These are phyloP conservation scores for Gastrodia elata DNA, from an alignment of 106 monocot species.

Conservation along the genomic window DNA sequence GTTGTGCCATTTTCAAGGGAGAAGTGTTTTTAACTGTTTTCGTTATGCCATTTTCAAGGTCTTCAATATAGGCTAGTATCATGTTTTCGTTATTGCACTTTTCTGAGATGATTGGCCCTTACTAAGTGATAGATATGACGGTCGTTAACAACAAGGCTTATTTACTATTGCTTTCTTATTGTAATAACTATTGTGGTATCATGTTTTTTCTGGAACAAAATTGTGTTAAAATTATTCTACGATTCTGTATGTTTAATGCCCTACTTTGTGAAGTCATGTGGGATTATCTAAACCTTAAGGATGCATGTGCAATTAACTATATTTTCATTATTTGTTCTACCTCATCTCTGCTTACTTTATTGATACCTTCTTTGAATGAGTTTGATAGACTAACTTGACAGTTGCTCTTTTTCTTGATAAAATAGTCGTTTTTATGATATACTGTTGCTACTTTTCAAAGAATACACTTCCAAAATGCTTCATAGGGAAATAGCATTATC, in stretches of 20 bases:
- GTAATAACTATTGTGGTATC: not conserved
- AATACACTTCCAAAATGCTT: not conserved
- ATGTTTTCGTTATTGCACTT: not conserved
- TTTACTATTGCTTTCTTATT: not conserved
- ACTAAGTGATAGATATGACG: not conserved
- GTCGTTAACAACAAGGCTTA: not conserved
- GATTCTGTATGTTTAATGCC: not conserved
- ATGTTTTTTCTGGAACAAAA: not conserved
- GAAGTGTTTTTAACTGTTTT: not conserved
- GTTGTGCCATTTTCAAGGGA: not conserved
- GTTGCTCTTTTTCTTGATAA: not conserved
- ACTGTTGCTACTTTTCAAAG: not conserved
- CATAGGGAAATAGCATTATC: not conserved
- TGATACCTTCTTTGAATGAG: not conserved
- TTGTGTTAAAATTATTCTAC: not conserved
- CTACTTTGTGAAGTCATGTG: not conserved
- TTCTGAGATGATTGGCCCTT: not conserved
- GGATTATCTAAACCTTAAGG: not conserved
- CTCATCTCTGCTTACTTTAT: too few species aligned
- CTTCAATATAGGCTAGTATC: not conserved
- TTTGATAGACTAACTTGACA: not conserved
- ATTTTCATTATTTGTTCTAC: too few species aligned
- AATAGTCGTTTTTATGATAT: not conserved
- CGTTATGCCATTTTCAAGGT: not conserved
- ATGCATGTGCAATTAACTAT: not conserved